Base-by-base conservation (phyloP, 164 flowering plant species). In the Tetrastigma voinierianum region DNA sequence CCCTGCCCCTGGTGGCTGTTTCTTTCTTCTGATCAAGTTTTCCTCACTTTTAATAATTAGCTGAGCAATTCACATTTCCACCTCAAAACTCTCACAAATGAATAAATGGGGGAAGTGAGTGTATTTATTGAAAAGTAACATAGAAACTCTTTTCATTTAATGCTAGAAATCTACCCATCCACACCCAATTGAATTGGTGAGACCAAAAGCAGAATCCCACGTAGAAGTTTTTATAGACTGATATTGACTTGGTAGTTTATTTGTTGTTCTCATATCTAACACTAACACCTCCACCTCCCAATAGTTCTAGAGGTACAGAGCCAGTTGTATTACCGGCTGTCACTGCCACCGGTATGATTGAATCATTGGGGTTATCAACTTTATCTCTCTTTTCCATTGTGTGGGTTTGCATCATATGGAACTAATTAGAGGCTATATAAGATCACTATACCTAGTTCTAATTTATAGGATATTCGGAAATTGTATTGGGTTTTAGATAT, bases 341-440 rank as follows among this genome's bases (percentile, higher is more conserved):
- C 48, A 48, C 19, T 67, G 70, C 48, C 70, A 66, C 60, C 17
- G 59, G 62, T 54, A 75, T 75, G 78, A 75, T 70, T 75, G 66
- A 75, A 70, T 75, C 69, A 67, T 75, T 70, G 71, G 74, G n/a
- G n/a, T n/a, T n/a, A n/a, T n/a, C n/a, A 32, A 68, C 46, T 17
- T 63, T 59, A 18, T 21, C 23, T 2, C 14, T 9, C 17, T 20
- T 7, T 20, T 7, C 1, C 16, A 9, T 9, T 7, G 7, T 32
- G 11, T 16, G 43, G 17, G 24, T 14, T 57, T 23, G 40, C n/a
- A n/a, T n/a, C n/a, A n/a, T n/a, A n/a, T n/a, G n/a, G n/a, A n/a
- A n/a, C n/a, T n/a, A n/a, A n/a, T n/a, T n/a, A n/a, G n/a, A n/a
- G n/a, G n/a, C n/a, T n/a, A n/a, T n/a, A n/a, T n/a, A n/a, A n/a